Evolutionary conservation across 2,329 filamentous ascomycete species (phyloP).

Genomic region (Fusarium longipes): DNA sequence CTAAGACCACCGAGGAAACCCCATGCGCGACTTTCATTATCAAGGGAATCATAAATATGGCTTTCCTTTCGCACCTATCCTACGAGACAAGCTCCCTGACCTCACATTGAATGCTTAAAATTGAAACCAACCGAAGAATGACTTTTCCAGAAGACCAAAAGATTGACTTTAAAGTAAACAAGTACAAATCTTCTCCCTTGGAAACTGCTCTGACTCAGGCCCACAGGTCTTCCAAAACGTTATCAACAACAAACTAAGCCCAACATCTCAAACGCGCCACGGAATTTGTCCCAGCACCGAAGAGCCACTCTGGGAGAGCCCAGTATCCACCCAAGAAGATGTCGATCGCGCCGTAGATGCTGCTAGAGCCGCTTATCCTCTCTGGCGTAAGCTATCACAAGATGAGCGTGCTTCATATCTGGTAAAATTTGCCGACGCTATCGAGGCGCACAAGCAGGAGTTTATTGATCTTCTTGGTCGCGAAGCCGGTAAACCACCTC

Average conservation of each 20-base stretch:
- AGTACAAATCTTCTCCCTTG: rapidly evolving
- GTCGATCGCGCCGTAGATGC: slow-evolving; percentile 47
- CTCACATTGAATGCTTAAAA: rapidly evolving
- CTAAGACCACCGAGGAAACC: background rate
- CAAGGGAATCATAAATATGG: background rate
- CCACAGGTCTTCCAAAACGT: slow-evolving; percentile 49
- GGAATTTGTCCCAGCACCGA: slow-evolving; percentile 49
- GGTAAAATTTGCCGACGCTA: slow-evolving; percentile 43
- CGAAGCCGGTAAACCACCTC: slow-evolving; percentile 45
- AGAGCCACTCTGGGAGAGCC: slow-evolving; percentile 48
- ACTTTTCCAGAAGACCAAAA: background rate
- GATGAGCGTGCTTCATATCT: slow-evolving; percentile 44
- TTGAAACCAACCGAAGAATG: background rate
- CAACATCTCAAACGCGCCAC: slow-evolving; percentile 34
- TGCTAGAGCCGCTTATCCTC: slow-evolving; percentile 45
- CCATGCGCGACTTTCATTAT: background rate
- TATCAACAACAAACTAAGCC: slow-evolving; percentile 42
- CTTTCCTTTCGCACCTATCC: too few relatives aligned
- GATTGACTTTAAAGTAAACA: background rate
- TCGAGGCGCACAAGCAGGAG: slow-evolving; percentile 42
- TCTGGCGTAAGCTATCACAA: slow-evolving; percentile 45
- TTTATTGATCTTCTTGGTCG: slow-evolving; percentile 39
- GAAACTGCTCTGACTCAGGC: rapidly evolving
- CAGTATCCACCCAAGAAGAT: slow-evolving; percentile 46
- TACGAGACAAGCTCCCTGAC: background rate